These are phyloP conservation scores for Verticillium dahliae DNA, from an alignment of 2,329 filamentous ascomycete species.

Conservation along the genomic window DNA sequence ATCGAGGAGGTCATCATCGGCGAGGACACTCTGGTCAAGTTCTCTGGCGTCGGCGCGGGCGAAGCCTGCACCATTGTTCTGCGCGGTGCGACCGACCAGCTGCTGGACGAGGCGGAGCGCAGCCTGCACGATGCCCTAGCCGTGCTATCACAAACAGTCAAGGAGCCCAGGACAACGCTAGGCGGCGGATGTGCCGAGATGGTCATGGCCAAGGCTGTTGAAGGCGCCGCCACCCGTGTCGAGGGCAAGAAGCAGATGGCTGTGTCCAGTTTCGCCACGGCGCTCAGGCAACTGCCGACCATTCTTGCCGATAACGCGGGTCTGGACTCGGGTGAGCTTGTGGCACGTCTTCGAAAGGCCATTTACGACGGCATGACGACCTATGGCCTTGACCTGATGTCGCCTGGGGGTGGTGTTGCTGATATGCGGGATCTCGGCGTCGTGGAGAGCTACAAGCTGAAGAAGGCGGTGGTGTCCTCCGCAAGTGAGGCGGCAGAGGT, in stretches of 20 bases:
- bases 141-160: constrained; percentile 92
- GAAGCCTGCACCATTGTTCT: constrained; percentile 95
- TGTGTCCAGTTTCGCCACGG: constrained; percentile 81
- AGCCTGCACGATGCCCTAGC: constrained; percentile 94
- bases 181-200: constrained; percentile 97
- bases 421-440: constrained; percentile 96
- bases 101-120: constrained; percentile 93
- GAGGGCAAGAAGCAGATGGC: constrained; percentile 96
- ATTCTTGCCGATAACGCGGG: constrained; percentile 97
- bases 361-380: constrained; percentile 93
- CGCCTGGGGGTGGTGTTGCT: constrained; percentile 82
- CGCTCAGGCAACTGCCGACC: constrained; percentile 87
- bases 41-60: constrained; percentile 90
- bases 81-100: constrained; percentile 90
- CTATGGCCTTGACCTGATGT: constrained; percentile 82
- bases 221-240: constrained; percentile 85
- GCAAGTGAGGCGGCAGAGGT: constrained; percentile 96
- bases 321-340: constrained; percentile 89
- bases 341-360: constrained; percentile 83
- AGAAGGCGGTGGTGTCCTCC: constrained; percentile 94
- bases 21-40: constrained; percentile 94
- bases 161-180: constrained; percentile 87
- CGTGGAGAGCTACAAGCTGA: constrained; percentile 97
- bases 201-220: constrained; percentile 98
- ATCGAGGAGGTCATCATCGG: constrained; percentile 99